phyloP scores from a whole-genome alignment of 352 stramenopile genomes.

The Globisporangium alternatum region DNA sequence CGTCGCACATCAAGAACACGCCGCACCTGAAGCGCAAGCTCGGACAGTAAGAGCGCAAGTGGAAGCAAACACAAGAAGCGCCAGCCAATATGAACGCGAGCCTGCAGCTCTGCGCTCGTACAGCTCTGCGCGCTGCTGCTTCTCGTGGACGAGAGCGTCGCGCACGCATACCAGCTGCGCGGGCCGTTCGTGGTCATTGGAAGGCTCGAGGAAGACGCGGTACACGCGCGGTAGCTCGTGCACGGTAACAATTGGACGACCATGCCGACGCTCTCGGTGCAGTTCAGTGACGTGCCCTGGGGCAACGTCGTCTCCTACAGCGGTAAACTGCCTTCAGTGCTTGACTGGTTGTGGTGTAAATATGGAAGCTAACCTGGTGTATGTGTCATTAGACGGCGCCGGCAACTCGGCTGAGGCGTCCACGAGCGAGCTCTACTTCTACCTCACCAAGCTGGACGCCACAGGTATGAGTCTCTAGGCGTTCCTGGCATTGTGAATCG shows the following conservation, averaged over 20 bases:
- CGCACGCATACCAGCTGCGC: constrained; percentile 9
- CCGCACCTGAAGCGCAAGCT: too few species aligned
- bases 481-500: background rate
- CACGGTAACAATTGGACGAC: constrained; percentile 64
- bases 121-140: constrained; percentile 8
- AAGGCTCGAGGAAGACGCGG: constrained; percentile 8
- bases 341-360: background rate
- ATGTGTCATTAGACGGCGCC: constrained; percentile 38
- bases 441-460: constrained; percentile 53
- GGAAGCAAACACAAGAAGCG: background rate
- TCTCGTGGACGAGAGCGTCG: constrained; percentile 2
- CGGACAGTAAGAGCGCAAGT: background rate
- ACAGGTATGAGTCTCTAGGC: constrained; percentile 24
- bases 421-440: constrained; percentile 71
- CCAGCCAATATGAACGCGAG: constrained; percentile 8
- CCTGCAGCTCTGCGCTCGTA: constrained; percentile 13
- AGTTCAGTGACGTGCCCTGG: constrained; percentile 51
- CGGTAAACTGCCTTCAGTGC: constrained; percentile 23
- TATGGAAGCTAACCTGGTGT: background rate
- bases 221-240: constrained; percentile 60
- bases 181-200: constrained; percentile 6
- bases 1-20: constrained; percentile 32
- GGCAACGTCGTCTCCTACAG: constrained; percentile 67
- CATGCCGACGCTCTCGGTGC: constrained; percentile 56
- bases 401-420: constrained; percentile 41